phyloP scores from a whole-genome alignment of 106 monocot genomes.

The Dendrobium chrysotoxum region DNA sequence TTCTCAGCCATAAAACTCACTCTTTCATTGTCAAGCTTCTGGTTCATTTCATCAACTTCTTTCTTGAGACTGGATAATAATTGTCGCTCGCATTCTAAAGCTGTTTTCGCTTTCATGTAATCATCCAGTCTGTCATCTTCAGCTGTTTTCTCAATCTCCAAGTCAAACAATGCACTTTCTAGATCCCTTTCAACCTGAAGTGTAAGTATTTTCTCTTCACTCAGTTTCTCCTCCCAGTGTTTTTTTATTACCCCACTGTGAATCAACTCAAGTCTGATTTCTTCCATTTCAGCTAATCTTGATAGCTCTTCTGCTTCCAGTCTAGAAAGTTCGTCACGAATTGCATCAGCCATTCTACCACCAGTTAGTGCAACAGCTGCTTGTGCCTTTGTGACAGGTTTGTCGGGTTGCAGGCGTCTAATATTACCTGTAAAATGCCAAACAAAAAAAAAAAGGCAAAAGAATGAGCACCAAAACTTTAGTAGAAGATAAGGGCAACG shows the following conservation, averaged over 20 bases:
- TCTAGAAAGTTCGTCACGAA: slow-evolving; percentile 42
- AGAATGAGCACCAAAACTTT: too few species aligned
- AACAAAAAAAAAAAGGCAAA: background rate
- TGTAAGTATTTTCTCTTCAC: slow-evolving; percentile 29
- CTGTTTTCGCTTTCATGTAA: slow-evolving; percentile 56
- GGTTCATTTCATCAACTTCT: slow-evolving; percentile 64
- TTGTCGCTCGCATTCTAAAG: slow-evolving; percentile 53
- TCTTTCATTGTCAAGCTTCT: slow-evolving; percentile 40
- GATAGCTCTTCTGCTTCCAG: slow-evolving; percentile 54
- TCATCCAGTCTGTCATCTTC: slow-evolving; percentile 23
- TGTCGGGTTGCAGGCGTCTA: slow-evolving; percentile 62
- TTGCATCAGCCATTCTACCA: slow-evolving; percentile 51
- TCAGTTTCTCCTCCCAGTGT: slow-evolving; percentile 56
- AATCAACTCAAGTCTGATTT: slow-evolving; percentile 58
- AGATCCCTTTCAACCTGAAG: slow-evolving; percentile 28
- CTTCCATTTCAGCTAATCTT: slow-evolving; percentile 55
- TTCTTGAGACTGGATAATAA: slow-evolving; percentile 36
- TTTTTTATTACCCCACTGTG: slow-evolving; percentile 56
- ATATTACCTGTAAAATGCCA: slow-evolving; percentile 54
- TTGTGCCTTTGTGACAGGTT: slow-evolving; percentile 86
- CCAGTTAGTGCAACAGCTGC: slow-evolving; percentile 72
- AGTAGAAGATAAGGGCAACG: too few species aligned
- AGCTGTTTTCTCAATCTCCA: slow-evolving; percentile 42
- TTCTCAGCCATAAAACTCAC: slow-evolving; percentile 30
- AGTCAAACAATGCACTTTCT: slow-evolving; percentile 27